Base-by-base conservation (phyloP, 768 basidiomycete species). In the Suillus placidus region DNA sequence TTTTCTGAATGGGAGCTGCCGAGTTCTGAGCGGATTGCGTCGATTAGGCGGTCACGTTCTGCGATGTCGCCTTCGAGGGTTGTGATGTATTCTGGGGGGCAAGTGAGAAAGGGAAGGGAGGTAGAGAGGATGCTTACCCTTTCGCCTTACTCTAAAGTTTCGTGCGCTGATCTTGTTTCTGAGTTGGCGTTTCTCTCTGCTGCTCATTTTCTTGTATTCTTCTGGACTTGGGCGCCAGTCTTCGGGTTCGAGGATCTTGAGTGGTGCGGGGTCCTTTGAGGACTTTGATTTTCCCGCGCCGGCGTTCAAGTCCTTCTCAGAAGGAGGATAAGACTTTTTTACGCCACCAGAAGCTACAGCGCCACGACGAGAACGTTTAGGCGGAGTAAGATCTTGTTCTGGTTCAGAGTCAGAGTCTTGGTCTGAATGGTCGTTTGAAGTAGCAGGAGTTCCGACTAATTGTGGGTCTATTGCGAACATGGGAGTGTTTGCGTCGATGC, bases 121-220 rank as follows among this genome's bases (percentile, higher is more conserved):
- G 16, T 30, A 52, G 26, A 34, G 4, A 10, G 10, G 9, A 2
- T 6, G 74, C 78, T 56, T 35, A 92, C 94, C 96, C 82, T 98
- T 99, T 76, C 95, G 83, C 43, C 97, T 81, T 35, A 95, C 93
- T n/a, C 97, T 85, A 80, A 98, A 98, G 75, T 97, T 97, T 62
- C 96, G 81, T 0, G 97, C 97, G 69, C 89, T 91, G 71, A 98
- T 95, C 88, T 99, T 99, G 81, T 99, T 99, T 60, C 97, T 78
- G 51, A 99, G 81, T 77, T 99, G 97, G 10, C 97, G 81, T 79
- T 99, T 99, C 82, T 99, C 96, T 80, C 97, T 98, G 72, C 89
- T 91, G 6, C 88, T 88, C 87, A 99, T 92, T 78, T 94, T 98
- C 74, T 93, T 90, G 81, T 98, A 97, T 67, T 95, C 95, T 69